phyloP scores from a whole-genome alignment of 23 red algal genomes.

The Gracilariopsis chorda region DNA sequence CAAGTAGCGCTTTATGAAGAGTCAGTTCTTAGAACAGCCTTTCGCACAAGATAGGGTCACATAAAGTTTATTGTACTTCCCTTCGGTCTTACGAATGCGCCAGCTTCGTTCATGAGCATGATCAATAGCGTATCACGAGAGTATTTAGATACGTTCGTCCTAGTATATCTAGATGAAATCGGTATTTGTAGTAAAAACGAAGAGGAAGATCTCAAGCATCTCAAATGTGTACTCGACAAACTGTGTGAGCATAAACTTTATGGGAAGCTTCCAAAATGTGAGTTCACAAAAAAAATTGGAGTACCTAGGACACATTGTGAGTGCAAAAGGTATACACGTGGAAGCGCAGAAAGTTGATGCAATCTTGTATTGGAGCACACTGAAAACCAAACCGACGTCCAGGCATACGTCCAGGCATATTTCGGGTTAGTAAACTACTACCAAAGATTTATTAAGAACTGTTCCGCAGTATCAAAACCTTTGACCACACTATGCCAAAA shows the following conservation, averaged over 20 bases:
- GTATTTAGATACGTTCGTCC: not conserved
- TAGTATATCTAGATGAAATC: conserved; percentile 2
- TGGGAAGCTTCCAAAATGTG: not conserved
- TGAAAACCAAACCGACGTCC: not conserved
- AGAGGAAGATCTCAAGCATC: not conserved
- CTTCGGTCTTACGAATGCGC: conserved; percentile 1
- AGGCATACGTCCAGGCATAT: conserved; percentile 7
- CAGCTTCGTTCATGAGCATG: not conserved
- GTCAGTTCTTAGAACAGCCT: not conserved
- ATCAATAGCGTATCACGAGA: conserved; percentile 2
- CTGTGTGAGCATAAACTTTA: not conserved
- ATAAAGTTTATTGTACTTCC: conserved; percentile 5
- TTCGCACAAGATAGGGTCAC: not conserved
- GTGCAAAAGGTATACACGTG: not conserved
- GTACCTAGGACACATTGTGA: not conserved
- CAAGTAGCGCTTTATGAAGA: not conserved
- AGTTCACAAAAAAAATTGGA: not conserved
- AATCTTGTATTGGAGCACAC: not conserved
- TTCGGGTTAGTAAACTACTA: conserved; percentile 15
- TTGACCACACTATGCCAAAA: not conserved
- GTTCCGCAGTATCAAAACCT: not conserved
- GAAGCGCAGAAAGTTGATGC: not conserved
- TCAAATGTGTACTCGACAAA: not conserved
- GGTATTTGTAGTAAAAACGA: not conserved
- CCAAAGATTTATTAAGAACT: conserved; percentile 9